Conservation (phyloP, 2,329 filamentous ascomycete species). For the Colletotrichum neosansevieriae region DNA sequence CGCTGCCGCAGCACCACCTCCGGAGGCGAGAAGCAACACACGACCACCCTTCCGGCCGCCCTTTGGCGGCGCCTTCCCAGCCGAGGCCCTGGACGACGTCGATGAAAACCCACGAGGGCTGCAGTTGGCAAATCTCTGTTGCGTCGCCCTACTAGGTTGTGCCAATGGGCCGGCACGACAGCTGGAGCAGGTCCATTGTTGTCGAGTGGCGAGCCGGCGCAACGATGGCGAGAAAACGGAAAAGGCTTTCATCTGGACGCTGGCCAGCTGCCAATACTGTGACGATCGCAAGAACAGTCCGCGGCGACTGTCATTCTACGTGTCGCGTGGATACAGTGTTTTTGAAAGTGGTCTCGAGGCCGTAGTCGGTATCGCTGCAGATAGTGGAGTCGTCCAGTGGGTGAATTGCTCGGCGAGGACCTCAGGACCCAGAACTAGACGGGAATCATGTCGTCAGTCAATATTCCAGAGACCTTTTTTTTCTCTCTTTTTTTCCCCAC, state of each 20-base stretch:
- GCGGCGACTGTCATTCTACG: slow-evolving; percentile 37
- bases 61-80: slow-evolving; percentile 14
- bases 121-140: slow-evolving; percentile 42
- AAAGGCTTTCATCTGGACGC: slow-evolving; percentile 57
- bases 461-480: slow-evolving; percentile 38
- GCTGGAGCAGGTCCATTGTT: slow-evolving; percentile 60
- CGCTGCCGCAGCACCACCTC: slow-evolving; percentile 62
- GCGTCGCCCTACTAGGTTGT: slow-evolving; percentile 49
- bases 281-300: slow-evolving; percentile 27
- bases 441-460: slow-evolving; percentile 34
- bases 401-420: slow-evolving; percentile 19
- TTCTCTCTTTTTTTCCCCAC: too few species aligned
- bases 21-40: slow-evolving; percentile 61
- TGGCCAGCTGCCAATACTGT: slow-evolving; percentile 36
- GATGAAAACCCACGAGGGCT: slow-evolving; percentile 48
- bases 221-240: slow-evolving; percentile 51
- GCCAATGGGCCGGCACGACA: slow-evolving; percentile 50
- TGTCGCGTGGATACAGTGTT: not conserved
- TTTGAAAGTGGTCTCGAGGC: not conserved
- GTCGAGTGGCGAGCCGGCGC: slow-evolving; percentile 53
- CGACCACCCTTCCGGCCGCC: slow-evolving; percentile 39
- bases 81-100: slow-evolving; percentile 32
- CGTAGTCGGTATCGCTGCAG: slow-evolving; percentile 2
- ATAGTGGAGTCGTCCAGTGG: slow-evolving; percentile 33
- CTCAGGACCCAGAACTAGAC: slow-evolving; percentile 24